These are phyloP conservation scores for Vicia villosa DNA, from an alignment of 306 rosid species.

Conservation along the genomic window DNA sequence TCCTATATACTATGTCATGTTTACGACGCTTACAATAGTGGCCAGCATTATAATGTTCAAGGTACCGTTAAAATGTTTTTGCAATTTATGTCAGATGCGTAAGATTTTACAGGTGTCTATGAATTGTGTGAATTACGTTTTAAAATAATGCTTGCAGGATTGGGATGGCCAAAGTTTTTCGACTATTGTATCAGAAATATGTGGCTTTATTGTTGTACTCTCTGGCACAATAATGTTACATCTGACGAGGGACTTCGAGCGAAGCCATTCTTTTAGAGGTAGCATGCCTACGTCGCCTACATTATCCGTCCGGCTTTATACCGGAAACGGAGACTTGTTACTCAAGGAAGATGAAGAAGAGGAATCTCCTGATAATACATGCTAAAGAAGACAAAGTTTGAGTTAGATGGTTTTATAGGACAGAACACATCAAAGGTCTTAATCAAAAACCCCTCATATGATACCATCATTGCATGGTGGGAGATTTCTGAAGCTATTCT, in stretches of 20 bases:
- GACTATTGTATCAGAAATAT: constrained; percentile 72
- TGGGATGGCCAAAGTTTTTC: constrained; percentile 77
- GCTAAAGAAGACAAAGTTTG: constrained; percentile 57
- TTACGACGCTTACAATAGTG: constrained; percentile 75
- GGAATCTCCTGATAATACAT: constrained; percentile 44
- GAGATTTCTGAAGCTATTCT: constrained; percentile 34
- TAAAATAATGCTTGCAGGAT: constrained; percentile 55
- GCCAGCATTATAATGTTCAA: constrained; percentile 92
- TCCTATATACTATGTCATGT: constrained; percentile 88
- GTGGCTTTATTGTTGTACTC: constrained; percentile 81
- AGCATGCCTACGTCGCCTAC: constrained; percentile 59
- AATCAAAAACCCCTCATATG: constrained; percentile 24
- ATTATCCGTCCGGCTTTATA: constrained; percentile 57
- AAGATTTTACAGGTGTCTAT: constrained; percentile 13
- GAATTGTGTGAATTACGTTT: constrained; percentile 28
- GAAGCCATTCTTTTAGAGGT: constrained; percentile 80
- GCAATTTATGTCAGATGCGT: background rate
- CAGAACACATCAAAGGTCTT: constrained; percentile 18
- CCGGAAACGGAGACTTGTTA: constrained; percentile 59
- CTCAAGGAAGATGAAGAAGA: constrained; percentile 61
- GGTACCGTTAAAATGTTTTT: constrained; percentile 48
- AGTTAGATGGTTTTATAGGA: constrained; percentile 47
- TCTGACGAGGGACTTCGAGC: constrained; percentile 67
- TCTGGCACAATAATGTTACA: constrained; percentile 80
- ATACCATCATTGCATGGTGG: constrained; percentile 23